Base-by-base conservation (phyloP, 495 filamentous ascomycete species). In the Trichoderma asperelloides region DNA sequence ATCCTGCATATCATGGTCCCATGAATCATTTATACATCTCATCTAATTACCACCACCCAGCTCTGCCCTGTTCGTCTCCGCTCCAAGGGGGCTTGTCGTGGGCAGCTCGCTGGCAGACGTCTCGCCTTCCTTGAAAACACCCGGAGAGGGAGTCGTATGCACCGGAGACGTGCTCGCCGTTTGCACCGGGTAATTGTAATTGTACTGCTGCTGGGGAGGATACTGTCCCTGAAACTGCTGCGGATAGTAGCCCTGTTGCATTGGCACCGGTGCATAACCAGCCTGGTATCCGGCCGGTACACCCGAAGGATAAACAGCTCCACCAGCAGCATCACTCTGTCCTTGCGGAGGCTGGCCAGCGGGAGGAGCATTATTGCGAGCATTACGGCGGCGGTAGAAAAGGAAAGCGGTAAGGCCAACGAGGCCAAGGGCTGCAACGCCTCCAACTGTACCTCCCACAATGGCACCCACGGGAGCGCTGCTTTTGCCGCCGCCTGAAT, bases 211-310 rank as follows among this genome's bases (percentile, higher is more conserved):
- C 8, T 33, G 60, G 5, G 60, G 60, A 9, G 30, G 62, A 43
- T 39, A 64, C 62, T 43, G 33, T 9, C 62, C 62, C 30, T 23
- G 62, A 13, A n/a, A 64, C 30, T 64, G 62, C 62, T 64, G 62
- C 30, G 30, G 39, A 21, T 39, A 43, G n/a, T 60, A 60, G 25
- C 51, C 51, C 21, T 60, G 51, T 28, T 64, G 62, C 62, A 43
- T 64, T 15, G 28, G 62, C 51, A 60, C 23, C 13, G 51, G 51
- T 16, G 47, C 47, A 63, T 63, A 63, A 5, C 60, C 47, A 18
- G 7, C 57, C 8, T 9, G 8, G n/a, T 37, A 63, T n/a, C 27
- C 62, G 11, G 62, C 33, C 33, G 62, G 62, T 30, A 64, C 62
- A 30, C 62, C 62, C 16, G 62, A 39, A 28, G 62, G 62, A 28